Percentiles rank a stretch among this genome's conserved stretches.
These are phyloP conservation scores for Pelargonium cotyledonis DNA, from an alignment of 441 rosid species.

Conservation along the genomic window DNA sequence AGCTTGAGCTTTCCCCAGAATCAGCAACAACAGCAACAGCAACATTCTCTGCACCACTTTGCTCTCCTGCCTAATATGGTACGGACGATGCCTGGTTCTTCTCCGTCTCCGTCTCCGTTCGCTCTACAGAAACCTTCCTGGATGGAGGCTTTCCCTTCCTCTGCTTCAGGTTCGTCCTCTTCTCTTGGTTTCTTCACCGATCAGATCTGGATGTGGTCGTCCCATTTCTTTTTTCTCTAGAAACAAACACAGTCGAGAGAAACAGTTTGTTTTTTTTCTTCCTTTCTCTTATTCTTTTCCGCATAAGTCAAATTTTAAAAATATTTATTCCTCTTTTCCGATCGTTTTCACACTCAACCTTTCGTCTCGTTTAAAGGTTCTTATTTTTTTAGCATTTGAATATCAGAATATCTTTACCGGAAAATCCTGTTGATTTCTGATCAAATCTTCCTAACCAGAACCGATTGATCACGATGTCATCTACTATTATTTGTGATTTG, in stretches of 20 bases:
- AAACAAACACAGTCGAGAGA: neutral
- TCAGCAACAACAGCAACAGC: neutral
- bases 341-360: too few relatives aligned
- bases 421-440: too few relatives aligned
- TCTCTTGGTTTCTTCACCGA: neutral
- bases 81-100: conserved; percentile 30
- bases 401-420: too few relatives aligned
- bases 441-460: too few relatives aligned
- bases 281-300: neutral
- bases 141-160: conserved; percentile 42
- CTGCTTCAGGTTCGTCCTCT: conserved; percentile 35
- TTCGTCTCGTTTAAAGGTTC: too few relatives aligned
- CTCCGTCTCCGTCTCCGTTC: conserved; percentile 33
- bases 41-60: conserved; percentile 26
- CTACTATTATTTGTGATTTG: neutral
- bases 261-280: conserved; percentile 2
- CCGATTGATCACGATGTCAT: too few relatives aligned
- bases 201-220: conserved; percentile 23
- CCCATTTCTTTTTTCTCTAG: neutral
- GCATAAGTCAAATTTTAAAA: too few relatives aligned
- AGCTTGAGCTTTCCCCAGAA: conserved; percentile 52
- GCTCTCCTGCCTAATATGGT: conserved; percentile 40
- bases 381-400: too few relatives aligned
- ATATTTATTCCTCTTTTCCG: too few relatives aligned
- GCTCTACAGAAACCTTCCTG: conserved; percentile 39